Evolutionary conservation across 164 flowering plant genomes (phyloP).

Genomic region (Chimonanthus salicifolius): DNA sequence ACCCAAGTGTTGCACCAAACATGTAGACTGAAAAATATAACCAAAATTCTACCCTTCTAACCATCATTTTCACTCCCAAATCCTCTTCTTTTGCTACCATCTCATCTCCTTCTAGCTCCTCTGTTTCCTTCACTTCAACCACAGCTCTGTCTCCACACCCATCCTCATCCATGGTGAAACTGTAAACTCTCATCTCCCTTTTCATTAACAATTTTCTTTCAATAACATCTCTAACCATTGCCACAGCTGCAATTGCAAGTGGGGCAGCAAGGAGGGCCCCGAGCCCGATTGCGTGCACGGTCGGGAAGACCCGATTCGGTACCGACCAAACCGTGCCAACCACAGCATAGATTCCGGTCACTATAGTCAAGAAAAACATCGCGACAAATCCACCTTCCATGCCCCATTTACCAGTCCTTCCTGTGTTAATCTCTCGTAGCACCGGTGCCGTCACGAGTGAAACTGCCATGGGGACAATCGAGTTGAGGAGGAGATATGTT

Average conservation of each 20-base stretch:
- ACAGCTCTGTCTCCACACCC: neutral
- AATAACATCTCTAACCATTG: slow-evolving; percentile 4
- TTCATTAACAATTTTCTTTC: slow-evolving; percentile 11
- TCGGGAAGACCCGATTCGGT: neutral
- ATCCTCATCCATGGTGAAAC: neutral
- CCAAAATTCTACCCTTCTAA: slow-evolving; percentile 79
- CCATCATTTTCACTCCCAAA: slow-evolving; percentile 48
- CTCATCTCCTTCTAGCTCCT: neutral
- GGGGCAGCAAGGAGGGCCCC: slow-evolving; percentile 6
- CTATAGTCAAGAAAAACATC: slow-evolving; percentile 26
- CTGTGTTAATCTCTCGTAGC: slow-evolving; percentile 7
- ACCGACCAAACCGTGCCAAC: slow-evolving; percentile 1
- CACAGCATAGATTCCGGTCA: slow-evolving; percentile 14
- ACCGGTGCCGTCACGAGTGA: slow-evolving; percentile 40
- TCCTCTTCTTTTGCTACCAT: slow-evolving; percentile 38
- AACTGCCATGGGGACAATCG: slow-evolving; percentile 43
- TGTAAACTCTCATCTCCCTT: neutral
- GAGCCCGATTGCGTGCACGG: slow-evolving; percentile 6
- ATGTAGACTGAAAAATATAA: slow-evolving; percentile 66
- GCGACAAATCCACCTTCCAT: slow-evolving; percentile 30
- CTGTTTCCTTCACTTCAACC: neutral
- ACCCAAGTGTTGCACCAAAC: slow-evolving; percentile 73
- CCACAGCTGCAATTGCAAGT: neutral
- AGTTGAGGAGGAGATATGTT: slow-evolving; percentile 60
- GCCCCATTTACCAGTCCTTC: slow-evolving; percentile 1